Evolutionary conservation across 768 basidiomycete genomes (phyloP).

Genomic region (Asterophora lycoperdoides): DNA sequence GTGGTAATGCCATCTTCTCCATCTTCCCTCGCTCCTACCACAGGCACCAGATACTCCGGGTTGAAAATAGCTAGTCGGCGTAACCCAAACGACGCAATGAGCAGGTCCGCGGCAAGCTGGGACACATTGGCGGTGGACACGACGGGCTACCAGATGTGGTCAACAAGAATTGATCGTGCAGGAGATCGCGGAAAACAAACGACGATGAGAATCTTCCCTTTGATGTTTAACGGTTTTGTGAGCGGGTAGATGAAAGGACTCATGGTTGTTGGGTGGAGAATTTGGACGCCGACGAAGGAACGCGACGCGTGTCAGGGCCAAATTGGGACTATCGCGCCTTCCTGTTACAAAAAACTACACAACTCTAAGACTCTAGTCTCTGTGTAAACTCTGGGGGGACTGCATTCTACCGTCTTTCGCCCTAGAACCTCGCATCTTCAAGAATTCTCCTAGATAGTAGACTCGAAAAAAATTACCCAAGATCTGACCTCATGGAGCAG

Average conservation of each 20-base stretch:
- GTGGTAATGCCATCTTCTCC: constrained; percentile 60
- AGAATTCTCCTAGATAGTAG: too few species aligned
- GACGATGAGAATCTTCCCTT: constrained; percentile 41
- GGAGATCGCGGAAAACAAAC: constrained; percentile 28
- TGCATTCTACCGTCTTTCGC: too few species aligned
- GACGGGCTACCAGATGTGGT: constrained; percentile 43
- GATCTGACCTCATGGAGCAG: too few species aligned
- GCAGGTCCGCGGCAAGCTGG: constrained; percentile 73
- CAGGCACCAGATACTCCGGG: constrained; percentile 58
- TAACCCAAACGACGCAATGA: constrained; percentile 64
- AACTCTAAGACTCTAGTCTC: too few species aligned
- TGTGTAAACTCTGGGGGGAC: too few species aligned
- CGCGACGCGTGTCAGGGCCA: background rate
- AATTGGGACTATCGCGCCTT: background rate
- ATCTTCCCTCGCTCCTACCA: constrained; percentile 69
- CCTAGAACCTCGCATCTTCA: too few species aligned
- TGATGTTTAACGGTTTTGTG: constrained; percentile 18
- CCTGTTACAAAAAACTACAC: too few species aligned
- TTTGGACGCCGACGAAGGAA: background rate
- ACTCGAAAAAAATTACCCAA: too few species aligned
- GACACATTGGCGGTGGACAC: constrained; percentile 79
- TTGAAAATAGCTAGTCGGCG: constrained; percentile 61
- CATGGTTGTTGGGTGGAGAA: constrained; percentile 2
- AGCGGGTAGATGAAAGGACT: constrained; percentile 32
- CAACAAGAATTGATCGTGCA: constrained; percentile 7